Base-by-base conservation (phyloP, 1,284 basidiomycete species). In the Coriolopsis trogii region DNA sequence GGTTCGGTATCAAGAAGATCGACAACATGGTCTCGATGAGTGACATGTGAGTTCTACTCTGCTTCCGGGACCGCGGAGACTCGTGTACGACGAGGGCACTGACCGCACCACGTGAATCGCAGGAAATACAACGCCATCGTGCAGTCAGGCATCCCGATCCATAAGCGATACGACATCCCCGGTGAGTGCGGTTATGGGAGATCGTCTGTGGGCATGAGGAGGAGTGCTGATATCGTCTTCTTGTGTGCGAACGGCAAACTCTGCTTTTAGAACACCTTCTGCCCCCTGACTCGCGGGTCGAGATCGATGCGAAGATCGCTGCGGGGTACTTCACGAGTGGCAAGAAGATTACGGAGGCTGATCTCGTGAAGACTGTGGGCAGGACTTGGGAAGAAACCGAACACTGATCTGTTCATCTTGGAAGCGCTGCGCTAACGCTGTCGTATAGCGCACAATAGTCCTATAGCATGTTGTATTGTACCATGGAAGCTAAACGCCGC, bases 81-180 rank as follows among this genome's bases (percentile, higher is more conserved):
- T n/a, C n/a, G n/a, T n/a, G n/a, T n/a, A n/a, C n/a, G n/a, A n/a
- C n/a, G n/a, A n/a, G n/a, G n/a, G 2, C 20, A 21, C 25, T 30
- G 30, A 26, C 12, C 20, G n/a, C 34, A n/a, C 21, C n/a, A 46
- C 4, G 10, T 20, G 25, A 18, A 10, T 15, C 13, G 12, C 67
- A 89, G 91, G 88, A 97, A 97, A 82, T 94, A 97, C 74, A 84
- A 96, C 61, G 93, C 95, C 7, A 94, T 96, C 47, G 89, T 96
- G 43, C 79, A 85, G 56, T 88, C 85, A 8, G 95, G 95, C 0
- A 97, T 98, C 59, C 84, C 84, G 1, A 94, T 98, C 61, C 52
- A 81, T 63, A 85, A 81, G 52, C 78, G 94, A 52, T 95, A 94
- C 65, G 93, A 95, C 70, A 77, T 95, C 29, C 92, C 92, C 16